Base-by-base conservation (phyloP, 208 protist genomes). In the Kentomonas sorsogonicus region DNA sequence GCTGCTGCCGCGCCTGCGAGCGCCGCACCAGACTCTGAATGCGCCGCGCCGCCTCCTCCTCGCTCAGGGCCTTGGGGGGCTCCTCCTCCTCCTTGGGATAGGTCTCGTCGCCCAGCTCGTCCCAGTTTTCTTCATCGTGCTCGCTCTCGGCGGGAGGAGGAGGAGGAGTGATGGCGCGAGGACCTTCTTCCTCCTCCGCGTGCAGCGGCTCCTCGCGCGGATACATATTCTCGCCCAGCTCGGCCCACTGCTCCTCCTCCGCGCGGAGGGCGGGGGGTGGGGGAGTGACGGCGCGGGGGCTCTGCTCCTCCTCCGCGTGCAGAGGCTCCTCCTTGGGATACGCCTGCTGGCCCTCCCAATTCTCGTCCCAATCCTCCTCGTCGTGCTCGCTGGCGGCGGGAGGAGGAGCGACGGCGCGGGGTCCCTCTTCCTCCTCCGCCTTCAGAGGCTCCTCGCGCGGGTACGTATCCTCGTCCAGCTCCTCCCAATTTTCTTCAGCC, bases 111-210 rank as follows among this genome's bases (percentile, higher is more conserved):
- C 22, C 25, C 41, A 54, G 58, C 34, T 23, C 15, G 13, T 54
- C 58, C 16, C 18, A 31, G 20, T 25, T 54, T 11, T 22, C 47
- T 1, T 57, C 44, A 18, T 29, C 38, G 1, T 10, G 44, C 33
- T 66, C 68, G 40, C 15, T n/a, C 39, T 63, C 41, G 38, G 38
- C 16, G n/a, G 53, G 25, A n/a, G n/a, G n/a, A n/a, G n/a, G n/a
- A n/a, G n/a, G n/a, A n/a, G n/a, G n/a, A n/a, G n/a, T n/a, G n/a
- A n/a, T n/a, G n/a, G n/a, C n/a, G n/a, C n/a, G n/a, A n/a, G n/a
- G n/a, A n/a, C n/a, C n/a, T n/a, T n/a, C n/a, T n/a, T n/a, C n/a
- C n/a, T n/a, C n/a, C n/a, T n/a, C n/a, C n/a, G n/a, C n/a, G n/a
- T n/a, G n/a, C n/a, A n/a, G n/a, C n/a, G n/a, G 48, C 48, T 31